phyloP scores from a whole-genome alignment of 2,329 filamentous ascomycete species.

The Verticillium isaacii region DNA sequence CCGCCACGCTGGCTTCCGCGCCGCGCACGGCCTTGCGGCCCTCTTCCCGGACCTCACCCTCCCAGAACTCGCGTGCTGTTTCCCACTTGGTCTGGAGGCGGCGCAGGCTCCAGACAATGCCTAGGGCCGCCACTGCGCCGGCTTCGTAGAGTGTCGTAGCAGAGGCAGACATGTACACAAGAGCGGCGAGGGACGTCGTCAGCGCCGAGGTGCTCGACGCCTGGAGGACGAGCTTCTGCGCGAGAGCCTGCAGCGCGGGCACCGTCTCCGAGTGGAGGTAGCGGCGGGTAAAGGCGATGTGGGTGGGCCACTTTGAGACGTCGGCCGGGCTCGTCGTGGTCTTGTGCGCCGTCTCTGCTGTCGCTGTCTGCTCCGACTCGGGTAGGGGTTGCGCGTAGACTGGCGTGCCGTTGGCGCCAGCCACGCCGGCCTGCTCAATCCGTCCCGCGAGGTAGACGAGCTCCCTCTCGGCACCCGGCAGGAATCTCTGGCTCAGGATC shows the following conservation, averaged over 20 bases:
- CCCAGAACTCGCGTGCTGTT: slow-evolving; percentile 54
- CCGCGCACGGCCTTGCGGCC: slow-evolving; percentile 57
- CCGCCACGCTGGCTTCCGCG: slow-evolving; percentile 47
- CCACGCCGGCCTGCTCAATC: slow-evolving; percentile 48
- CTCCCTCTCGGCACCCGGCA: slow-evolving; percentile 72
- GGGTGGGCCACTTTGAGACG: slow-evolving; percentile 61
- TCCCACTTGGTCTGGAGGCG: slow-evolving; percentile 62
- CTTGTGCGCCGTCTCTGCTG: not conserved
- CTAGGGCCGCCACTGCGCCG: slow-evolving; percentile 56
- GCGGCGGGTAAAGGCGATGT: slow-evolving; percentile 67
- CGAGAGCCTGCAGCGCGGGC: slow-evolving; percentile 65
- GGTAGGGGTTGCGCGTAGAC: slow-evolving; percentile 31
- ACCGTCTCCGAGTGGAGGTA: slow-evolving; percentile 63
- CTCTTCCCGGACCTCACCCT: slow-evolving; percentile 62
- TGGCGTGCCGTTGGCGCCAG: slow-evolving; percentile 9
- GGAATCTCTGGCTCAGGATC: slow-evolving; percentile 71
- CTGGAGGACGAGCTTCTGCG: slow-evolving; percentile 70
- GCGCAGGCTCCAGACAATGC: slow-evolving; percentile 53
- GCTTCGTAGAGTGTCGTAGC: slow-evolving; percentile 55
- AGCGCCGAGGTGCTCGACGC: slow-evolving; percentile 68
- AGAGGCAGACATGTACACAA: slow-evolving; percentile 53
- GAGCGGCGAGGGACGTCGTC: slow-evolving; percentile 46
- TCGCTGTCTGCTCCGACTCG: slow-evolving; percentile 1
- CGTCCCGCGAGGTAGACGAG: slow-evolving; percentile 80
- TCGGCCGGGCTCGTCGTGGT: not conserved